Percentiles rank a stretch among this genome's conserved stretches.
Conservation (phyloP, 495 filamentous ascomycete genomes). For the Annulohypoxylon nitens region DNA sequence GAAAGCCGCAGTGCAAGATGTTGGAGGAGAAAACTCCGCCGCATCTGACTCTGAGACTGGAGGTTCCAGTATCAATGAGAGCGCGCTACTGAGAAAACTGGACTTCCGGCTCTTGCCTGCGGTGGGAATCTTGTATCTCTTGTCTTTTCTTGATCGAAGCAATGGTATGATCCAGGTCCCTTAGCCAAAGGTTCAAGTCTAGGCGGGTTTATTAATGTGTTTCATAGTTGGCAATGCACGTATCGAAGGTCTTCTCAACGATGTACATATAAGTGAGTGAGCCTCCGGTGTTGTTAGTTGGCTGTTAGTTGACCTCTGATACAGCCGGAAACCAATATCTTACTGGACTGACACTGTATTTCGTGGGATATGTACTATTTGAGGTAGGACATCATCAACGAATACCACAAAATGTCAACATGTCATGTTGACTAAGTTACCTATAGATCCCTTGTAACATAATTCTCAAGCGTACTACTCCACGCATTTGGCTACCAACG, state of each 20-base stretch:
- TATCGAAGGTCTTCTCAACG: conserved; percentile 72
- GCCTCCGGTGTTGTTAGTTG: conserved; percentile 26
- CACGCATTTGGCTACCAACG: conserved; percentile 67
- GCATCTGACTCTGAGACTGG: conserved; percentile 48
- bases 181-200: background rate
- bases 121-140: conserved; percentile 75
- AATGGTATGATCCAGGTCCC: conserved; percentile 65
- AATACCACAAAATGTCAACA: background rate
- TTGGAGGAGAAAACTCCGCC: conserved; percentile 23
- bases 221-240: conserved; percentile 60
- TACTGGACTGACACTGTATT: conserved; percentile 78
- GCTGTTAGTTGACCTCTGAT: conserved; percentile 5
- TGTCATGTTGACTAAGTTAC: conserved; percentile 8
- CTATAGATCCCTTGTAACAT: conserved; percentile 77
- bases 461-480: conserved; percentile 77
- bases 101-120: conserved; percentile 75
- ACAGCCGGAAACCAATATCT: conserved; percentile 76
- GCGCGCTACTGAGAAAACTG: conserved; percentile 72
- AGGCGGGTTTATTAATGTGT: conserved; percentile 18
- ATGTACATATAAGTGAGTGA: conserved; percentile 69
- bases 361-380: conserved; percentile 80
- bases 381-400: conserved; percentile 52
- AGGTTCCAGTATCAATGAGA: conserved; percentile 66
- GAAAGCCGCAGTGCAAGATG: conserved; percentile 21
- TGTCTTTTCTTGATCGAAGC: conserved; percentile 81